Base-by-base conservation (phyloP, 805 yeast species). In the Starmerella floricola region DNA sequence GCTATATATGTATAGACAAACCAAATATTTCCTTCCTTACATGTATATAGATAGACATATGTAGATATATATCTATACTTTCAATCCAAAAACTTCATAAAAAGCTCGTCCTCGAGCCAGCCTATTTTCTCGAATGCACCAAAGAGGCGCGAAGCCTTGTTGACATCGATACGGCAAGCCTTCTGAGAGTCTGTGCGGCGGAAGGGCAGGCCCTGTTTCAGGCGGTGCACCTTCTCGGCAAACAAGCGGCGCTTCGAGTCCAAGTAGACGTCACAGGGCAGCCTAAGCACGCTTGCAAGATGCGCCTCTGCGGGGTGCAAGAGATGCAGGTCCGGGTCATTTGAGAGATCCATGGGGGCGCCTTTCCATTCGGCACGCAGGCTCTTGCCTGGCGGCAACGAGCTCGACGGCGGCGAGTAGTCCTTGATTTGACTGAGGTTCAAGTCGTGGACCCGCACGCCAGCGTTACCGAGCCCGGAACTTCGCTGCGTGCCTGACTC, bases 141-240 rank as follows among this genome's bases (percentile, higher is more conserved):
- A 65, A 74, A 88, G 42, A 88, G 67, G 51, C 95, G 73, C 37
- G 93, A 79, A 2, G 96, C 96, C 62, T 91, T 91, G 62, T 91
- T 91, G 34, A 88, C 97, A 62, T 91, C 97, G 51, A 91, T 87
- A 50, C 94, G 75, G 61, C 97, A 88, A 5, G 96, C 95, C 67
- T 91, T 91, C 63, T 88, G 97, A 6, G 96, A 94, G 62, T 88
- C 98, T 0, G 97, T 91, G 64, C 96, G 78, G 64, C 95, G 78
- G 64, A 88, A 88, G 21, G 91, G 88, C 57, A 77, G 67, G 23
- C 78, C 79, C 38, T 68, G 65, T 53, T 74, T 74, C 54, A 77
- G 62, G 39, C 95, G 73, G 51, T 75, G 76, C 26, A 87, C 91
- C 65, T 86, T 88, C 60, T 88, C 97, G 45, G 77, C 74, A 63